Percentiles rank a stretch among this genome's conserved stretches.
These are phyloP conservation scores for Yarrowia sp. DNA, from an alignment of 805 yeast species.

Conservation along the genomic window DNA sequence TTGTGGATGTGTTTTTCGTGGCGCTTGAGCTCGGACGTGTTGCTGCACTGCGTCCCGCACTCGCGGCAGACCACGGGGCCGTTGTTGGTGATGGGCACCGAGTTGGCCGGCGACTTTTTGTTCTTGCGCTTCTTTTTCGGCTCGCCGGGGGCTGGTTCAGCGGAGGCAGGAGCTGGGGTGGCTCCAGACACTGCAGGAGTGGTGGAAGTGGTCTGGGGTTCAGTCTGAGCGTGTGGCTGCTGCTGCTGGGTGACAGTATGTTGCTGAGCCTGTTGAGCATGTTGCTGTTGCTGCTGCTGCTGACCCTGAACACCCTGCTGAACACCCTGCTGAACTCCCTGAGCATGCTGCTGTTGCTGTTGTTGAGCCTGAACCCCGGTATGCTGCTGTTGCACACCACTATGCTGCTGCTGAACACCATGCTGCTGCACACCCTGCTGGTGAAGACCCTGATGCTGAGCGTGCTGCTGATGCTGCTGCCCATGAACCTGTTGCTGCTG, in stretches of 20 bases:
- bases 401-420: neutral
- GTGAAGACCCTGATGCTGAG: neutral
- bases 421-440: neutral
- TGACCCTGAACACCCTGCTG: slow-evolving; percentile 6
- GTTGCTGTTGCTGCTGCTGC: neutral
- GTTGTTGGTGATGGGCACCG: slow-evolving; percentile 33
- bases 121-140: slow-evolving; percentile 34
- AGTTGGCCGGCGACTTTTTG: slow-evolving; percentile 37
- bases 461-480: neutral
- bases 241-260: neutral
- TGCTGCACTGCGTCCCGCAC: slow-evolving; percentile 42
- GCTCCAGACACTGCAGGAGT: neutral
- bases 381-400: neutral
- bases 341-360: slow-evolving; percentile 13
- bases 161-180: neutral
- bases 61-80: slow-evolving; percentile 42
- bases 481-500: neutral
- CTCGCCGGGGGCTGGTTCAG: neutral
- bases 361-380: neutral
- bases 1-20: slow-evolving; percentile 44
- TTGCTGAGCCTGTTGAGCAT: neutral
- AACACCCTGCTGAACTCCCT: neutral
- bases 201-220: neutral
- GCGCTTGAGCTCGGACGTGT: slow-evolving; percentile 43
- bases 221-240: neutral